These are phyloP conservation scores for Cardamine resedifolia DNA, from an alignment of 345 rosid species.

Conservation along the genomic window DNA sequence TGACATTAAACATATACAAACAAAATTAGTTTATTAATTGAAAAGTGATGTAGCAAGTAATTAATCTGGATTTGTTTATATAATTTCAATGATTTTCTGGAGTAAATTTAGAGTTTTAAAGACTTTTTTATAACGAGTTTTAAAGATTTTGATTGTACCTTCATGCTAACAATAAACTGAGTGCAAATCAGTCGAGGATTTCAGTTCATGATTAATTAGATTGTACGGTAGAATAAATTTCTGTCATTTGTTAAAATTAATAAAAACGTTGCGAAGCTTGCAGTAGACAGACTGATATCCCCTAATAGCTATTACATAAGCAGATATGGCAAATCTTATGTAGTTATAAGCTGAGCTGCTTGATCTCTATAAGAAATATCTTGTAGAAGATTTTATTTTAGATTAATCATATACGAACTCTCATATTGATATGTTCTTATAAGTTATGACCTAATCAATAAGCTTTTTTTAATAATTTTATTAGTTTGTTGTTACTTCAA, in stretches of 20 bases:
- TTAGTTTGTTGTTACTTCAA: slow-evolving; percentile 14
- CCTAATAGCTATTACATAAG: background rate
- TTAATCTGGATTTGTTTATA: background rate
- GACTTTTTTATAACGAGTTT: background rate
- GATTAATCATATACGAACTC: slow-evolving; percentile 14
- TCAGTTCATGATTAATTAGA: background rate
- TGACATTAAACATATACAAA: background rate
- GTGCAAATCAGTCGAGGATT: background rate
- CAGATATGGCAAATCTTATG: slow-evolving; percentile 20
- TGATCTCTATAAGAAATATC: slow-evolving; percentile 12
- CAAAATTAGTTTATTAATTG: background rate
- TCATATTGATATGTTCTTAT: background rate
- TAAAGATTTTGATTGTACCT: background rate
- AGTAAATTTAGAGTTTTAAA: background rate
- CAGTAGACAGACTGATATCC: background rate
- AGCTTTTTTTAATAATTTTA: background rate
- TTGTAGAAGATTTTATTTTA: slow-evolving; percentile 8
- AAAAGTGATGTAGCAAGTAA: background rate
- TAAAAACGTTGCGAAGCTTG: background rate
- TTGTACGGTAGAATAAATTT: background rate
- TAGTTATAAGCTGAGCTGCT: slow-evolving; percentile 22
- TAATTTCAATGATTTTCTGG: background rate
- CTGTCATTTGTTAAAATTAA: background rate
- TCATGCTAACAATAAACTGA: background rate
- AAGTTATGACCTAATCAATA: background rate